Percentiles rank a stretch among this genome's conserved stretches.
These are phyloP conservation scores for Globisporangium nunn DNA, from an alignment of 352 stramenopile species.

Conservation along the genomic window DNA sequence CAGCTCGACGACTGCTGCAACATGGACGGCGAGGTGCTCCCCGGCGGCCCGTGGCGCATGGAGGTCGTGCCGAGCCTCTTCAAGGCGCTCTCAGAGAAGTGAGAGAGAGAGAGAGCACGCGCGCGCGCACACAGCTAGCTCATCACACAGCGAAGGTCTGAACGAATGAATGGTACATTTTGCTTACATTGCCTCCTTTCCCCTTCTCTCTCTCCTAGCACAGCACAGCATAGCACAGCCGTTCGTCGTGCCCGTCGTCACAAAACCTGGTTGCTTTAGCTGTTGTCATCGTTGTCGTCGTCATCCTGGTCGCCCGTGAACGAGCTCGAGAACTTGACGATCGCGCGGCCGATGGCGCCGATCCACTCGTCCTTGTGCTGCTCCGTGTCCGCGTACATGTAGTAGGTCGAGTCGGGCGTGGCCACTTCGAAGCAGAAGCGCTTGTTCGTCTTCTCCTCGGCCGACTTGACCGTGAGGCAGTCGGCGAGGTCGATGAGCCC, in stretches of 20 bases:
- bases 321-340: constrained; percentile 96
- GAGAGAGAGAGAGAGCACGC: neutral
- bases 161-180: constrained; percentile 6
- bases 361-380: constrained; percentile 92
- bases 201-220: no score
- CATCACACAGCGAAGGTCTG: neutral
- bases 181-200: constrained; percentile 4
- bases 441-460: constrained; percentile 90
- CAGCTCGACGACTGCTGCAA: constrained; percentile 51
- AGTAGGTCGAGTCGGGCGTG: constrained; percentile 85
- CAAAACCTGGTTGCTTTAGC: no score
- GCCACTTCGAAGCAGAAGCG: constrained; percentile 88
- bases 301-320: constrained; percentile 91
- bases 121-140: no score
- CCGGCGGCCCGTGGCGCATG: constrained; percentile 54
- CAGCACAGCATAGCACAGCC: no score
- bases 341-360: constrained; percentile 93
- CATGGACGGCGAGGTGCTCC: constrained; percentile 70
- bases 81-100: constrained; percentile 74
- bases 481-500: constrained; percentile 86
- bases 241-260: no score
- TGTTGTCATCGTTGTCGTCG: constrained; percentile 16
- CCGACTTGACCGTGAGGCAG: constrained; percentile 88
- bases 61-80: constrained; percentile 68
- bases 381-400: constrained; percentile 90